A percentile compares a stretch with the other conserved stretches of the same genome.
Evolutionary conservation across 2,329 filamentous ascomycete species (phyloP).

Genomic region (Colletotrichum euphorbiae): DNA sequence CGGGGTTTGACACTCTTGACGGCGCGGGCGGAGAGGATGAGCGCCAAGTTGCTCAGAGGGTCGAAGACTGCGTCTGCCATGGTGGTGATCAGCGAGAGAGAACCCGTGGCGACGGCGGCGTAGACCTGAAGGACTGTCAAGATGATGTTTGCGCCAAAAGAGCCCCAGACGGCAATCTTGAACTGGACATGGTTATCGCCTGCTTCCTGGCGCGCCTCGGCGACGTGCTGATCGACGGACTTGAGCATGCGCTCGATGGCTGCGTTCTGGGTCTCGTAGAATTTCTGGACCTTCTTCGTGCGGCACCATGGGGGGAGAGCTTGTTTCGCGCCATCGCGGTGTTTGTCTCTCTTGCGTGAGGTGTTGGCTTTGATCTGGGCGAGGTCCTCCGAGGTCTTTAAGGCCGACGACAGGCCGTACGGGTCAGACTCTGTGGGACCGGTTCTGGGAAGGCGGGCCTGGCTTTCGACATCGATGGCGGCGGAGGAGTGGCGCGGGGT

Average conservation of each 20-base stretch:
- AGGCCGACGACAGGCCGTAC: slow-evolving; percentile 78
- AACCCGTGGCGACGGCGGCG: slow-evolving; percentile 85
- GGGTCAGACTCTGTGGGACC: slow-evolving; percentile 76
- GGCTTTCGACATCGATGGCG: slow-evolving; percentile 62
- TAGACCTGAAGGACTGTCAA: slow-evolving; percentile 87
- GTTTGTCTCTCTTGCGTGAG: slow-evolving; percentile 74
- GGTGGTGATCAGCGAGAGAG: slow-evolving; percentile 95
- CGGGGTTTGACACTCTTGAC: slow-evolving; percentile 86
- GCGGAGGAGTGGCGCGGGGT: slow-evolving; percentile 56
- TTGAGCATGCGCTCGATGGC: slow-evolving; percentile 93
- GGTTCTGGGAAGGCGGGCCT: slow-evolving; percentile 61
- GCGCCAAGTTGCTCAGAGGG: slow-evolving; percentile 85
- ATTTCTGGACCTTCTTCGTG: slow-evolving; percentile 76
- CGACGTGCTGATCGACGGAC: slow-evolving; percentile 89
- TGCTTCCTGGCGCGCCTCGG: slow-evolving; percentile 82
- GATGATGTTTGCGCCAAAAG: slow-evolving; percentile 82
- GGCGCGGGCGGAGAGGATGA: slow-evolving; percentile 88
- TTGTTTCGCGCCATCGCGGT: slow-evolving; percentile 29
- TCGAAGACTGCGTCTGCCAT: slow-evolving; percentile 98
- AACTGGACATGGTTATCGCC: slow-evolving; percentile 83
- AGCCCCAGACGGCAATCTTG: slow-evolving; percentile 73
- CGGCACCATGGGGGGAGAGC: slow-evolving; percentile 45
- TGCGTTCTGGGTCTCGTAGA: slow-evolving; percentile 92
- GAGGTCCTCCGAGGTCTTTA: slow-evolving; percentile 84
- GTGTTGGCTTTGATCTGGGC: slow-evolving; percentile 83